phyloP scores from a whole-genome alignment of 2,329 filamentous ascomycete genomes.

The Exophiala sp. region DNA sequence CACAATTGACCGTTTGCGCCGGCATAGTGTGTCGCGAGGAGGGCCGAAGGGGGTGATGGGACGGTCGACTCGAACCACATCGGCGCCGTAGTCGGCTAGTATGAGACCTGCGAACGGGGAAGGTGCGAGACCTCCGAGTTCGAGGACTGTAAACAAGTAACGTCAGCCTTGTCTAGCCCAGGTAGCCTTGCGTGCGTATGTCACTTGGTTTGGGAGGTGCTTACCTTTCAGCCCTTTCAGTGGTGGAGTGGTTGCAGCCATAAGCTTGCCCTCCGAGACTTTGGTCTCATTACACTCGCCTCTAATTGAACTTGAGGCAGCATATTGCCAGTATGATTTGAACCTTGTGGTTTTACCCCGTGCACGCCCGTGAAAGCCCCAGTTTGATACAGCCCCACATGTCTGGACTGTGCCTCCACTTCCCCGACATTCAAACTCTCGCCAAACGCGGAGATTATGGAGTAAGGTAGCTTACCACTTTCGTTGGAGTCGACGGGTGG shows the following conservation, averaged over 20 bases:
- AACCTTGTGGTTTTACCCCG: background rate
- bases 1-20: slow-evolving; percentile 55
- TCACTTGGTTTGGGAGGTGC: slow-evolving; percentile 29
- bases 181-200: too few species aligned
- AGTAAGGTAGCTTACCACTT: background rate
- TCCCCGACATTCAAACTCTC: slow-evolving; percentile 1
- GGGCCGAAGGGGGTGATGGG: slow-evolving; percentile 67
- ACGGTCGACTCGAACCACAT: slow-evolving; percentile 69
- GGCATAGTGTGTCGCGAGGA: slow-evolving; percentile 19
- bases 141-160: slow-evolving; percentile 57
- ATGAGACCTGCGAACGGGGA: slow-evolving; percentile 44
- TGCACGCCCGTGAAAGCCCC: too few species aligned
- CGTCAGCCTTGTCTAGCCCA: background rate
- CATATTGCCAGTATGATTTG: background rate
- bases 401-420: slow-evolving; percentile 4
- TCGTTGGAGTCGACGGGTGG: background rate
- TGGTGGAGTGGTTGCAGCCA: slow-evolving; percentile 33
- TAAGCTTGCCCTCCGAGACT: background rate
- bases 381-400: background rate
- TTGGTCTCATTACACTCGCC: background rate
- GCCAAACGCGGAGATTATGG: background rate
- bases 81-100: slow-evolving; percentile 71
- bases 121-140: slow-evolving; percentile 66
- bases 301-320: too few species aligned
- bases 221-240: slow-evolving; percentile 48